Percentiles rank a stretch among this genome's conserved stretches.
Evolutionary conservation across 441 rosid genomes (phyloP).

Genomic region (Brassica hybrid): DNA sequence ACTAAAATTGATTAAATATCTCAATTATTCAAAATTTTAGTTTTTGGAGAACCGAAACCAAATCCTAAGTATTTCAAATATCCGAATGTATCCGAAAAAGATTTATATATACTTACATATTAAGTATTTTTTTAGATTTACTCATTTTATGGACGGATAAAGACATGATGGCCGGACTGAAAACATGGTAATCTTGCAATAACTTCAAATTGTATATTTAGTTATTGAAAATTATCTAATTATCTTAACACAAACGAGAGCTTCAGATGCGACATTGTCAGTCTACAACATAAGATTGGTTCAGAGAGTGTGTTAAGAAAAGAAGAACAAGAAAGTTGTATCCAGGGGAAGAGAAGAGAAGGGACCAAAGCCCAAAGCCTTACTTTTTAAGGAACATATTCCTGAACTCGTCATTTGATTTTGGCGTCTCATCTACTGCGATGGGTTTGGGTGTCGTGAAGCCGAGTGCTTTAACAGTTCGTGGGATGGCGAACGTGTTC

Average conservation of each 20-base stretch:
- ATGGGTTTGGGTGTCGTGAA: slow-evolving; percentile 49
- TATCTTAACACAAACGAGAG: slow-evolving; percentile 9
- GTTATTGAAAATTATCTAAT: slow-evolving; percentile 18
- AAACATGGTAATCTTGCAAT: not conserved
- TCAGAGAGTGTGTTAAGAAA: not conserved
- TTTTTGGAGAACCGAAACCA: too few species aligned
- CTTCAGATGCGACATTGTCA: not conserved
- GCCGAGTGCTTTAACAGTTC: slow-evolving; percentile 80
- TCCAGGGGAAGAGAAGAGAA: slow-evolving; percentile 5
- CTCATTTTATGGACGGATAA: not conserved
- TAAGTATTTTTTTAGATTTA: too few species aligned
- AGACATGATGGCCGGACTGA: not conserved
- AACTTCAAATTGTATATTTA: not conserved
- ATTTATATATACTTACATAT: too few species aligned
- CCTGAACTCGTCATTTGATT: slow-evolving; percentile 93
- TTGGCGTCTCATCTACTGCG: slow-evolving; percentile 59
- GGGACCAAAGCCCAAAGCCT: slow-evolving; percentile 39
- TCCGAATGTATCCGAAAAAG: too few species aligned
- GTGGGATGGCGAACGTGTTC: slow-evolving; percentile 79
- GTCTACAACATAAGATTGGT: slow-evolving; percentile 18
- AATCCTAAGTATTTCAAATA: too few species aligned
- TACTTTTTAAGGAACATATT: slow-evolving; percentile 72
- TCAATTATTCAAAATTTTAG: too few species aligned
- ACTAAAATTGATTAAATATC: too few species aligned
- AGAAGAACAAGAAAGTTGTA: slow-evolving; percentile 11